phyloP scores from a whole-genome alignment of 192 early-diverging fungal genomes.

The Haplosporangium gracile region DNA sequence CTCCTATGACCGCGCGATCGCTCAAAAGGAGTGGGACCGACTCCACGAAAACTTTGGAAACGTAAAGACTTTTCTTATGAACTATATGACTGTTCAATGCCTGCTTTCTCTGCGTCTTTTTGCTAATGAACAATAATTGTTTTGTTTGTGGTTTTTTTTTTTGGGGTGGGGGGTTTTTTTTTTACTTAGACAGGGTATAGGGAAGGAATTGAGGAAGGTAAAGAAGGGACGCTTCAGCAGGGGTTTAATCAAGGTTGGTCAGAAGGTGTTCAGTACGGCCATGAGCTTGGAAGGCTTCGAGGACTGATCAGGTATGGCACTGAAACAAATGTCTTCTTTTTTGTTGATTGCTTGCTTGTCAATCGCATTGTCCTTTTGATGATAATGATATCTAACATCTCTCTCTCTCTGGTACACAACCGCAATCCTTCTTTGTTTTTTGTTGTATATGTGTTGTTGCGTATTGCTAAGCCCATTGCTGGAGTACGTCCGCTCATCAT shows the following conservation, averaged over 20 bases:
- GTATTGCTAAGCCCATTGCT: constrained; percentile 25
- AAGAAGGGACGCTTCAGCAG: constrained; percentile 66
- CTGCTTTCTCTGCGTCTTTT: neutral
- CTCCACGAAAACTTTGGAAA: constrained; percentile 75
- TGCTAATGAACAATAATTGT: neutral
- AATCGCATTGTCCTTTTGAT: neutral
- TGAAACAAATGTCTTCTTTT: neutral
- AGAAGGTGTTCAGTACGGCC: constrained; percentile 66
- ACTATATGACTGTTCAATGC: no score
- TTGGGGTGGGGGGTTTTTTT: neutral
- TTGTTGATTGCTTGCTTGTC: neutral
- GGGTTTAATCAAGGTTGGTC: constrained; percentile 75
- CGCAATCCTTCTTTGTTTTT: neutral
- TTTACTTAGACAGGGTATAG: constrained; percentile 70
- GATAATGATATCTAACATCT: no score
- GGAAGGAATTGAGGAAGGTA: constrained; percentile 74
- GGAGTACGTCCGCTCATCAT: constrained; percentile 19
- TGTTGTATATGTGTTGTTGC: neutral
- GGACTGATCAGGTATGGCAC: constrained; percentile 64
- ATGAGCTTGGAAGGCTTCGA: constrained; percentile 64
- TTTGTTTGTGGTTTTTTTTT: neutral
- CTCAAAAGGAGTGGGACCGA: constrained; percentile 71
- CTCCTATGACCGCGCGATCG: constrained; percentile 67
- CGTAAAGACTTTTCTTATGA: constrained; percentile 46
- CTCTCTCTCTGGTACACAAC: neutral